Conservation (phyloP, 495 filamentous ascomycete genomes). For the Penicillium subrubescens region DNA sequence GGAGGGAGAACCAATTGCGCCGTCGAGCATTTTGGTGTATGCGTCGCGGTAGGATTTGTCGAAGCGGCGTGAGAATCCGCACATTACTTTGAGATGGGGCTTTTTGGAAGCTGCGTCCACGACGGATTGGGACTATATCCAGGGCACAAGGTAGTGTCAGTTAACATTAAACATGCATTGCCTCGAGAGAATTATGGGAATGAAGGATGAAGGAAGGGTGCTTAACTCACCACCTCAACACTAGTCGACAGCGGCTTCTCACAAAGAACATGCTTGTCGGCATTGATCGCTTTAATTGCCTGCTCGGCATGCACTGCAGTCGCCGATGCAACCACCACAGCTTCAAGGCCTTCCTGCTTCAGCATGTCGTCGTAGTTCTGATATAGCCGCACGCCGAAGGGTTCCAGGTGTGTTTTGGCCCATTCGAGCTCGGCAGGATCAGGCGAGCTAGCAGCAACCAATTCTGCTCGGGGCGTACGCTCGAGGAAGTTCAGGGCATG, state of each 20-base stretch:
- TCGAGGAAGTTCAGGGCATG: slow-evolving; percentile 58
- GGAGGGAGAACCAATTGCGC: slow-evolving; percentile 51
- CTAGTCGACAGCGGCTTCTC: slow-evolving; percentile 57
- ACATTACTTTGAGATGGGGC: slow-evolving; percentile 52
- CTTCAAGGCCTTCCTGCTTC: slow-evolving; percentile 54
- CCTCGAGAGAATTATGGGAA: neutral
- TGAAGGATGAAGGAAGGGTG: neutral
- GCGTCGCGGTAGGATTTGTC: slow-evolving; percentile 57
- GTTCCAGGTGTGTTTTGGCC: slow-evolving; percentile 50
- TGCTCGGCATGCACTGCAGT: slow-evolving; percentile 60
- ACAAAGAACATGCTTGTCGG: slow-evolving; percentile 56
- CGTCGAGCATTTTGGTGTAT: slow-evolving; percentile 43
- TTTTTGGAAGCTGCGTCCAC: slow-evolving; percentile 51
- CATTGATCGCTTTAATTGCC: slow-evolving; percentile 57
- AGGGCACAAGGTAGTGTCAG: slow-evolving; percentile 1
- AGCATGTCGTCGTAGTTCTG: slow-evolving; percentile 61
- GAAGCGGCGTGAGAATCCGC: slow-evolving; percentile 59
- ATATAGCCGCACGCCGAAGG: slow-evolving; percentile 50
- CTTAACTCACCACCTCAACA: slow-evolving; percentile 50
- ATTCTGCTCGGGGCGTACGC: slow-evolving; percentile 51
- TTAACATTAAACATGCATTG: neutral
- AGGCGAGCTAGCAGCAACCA: slow-evolving; percentile 55
- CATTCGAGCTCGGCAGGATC: slow-evolving; percentile 54
- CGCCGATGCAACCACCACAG: slow-evolving; percentile 53
- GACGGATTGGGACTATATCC: slow-evolving; percentile 51